These are phyloP conservation scores for Aureobasidium melanogenum DNA, from an alignment of 2,329 filamentous ascomycete species.

Conservation along the genomic window DNA sequence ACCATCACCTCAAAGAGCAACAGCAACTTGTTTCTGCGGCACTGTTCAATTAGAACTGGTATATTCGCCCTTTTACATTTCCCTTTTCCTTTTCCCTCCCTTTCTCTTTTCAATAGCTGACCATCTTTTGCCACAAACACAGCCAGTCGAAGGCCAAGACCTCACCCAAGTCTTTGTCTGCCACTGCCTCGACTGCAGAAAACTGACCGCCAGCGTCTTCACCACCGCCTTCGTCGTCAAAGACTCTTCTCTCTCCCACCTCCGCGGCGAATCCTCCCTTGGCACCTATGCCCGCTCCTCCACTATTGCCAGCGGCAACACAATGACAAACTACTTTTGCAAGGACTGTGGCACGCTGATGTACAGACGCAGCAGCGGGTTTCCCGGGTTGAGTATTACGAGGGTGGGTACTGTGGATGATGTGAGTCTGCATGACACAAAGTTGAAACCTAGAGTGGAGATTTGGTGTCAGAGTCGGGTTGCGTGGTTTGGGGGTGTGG, in stretches of 20 bases:
- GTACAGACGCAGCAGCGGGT: constrained; percentile 42
- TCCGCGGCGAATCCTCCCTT: constrained; percentile 37
- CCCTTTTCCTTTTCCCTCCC: background rate
- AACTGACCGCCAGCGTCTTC: constrained; percentile 55
- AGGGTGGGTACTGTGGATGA: constrained; percentile 56
- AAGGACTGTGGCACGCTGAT: constrained; percentile 50
- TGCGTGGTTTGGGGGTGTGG: constrained; percentile 36
- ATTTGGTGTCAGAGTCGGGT: constrained; percentile 45
- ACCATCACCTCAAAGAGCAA: constrained; percentile 28
- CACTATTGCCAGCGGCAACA: constrained; percentile 39
- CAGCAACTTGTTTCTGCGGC: constrained; percentile 52
- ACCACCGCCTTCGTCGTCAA: constrained; percentile 48
- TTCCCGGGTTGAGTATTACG: constrained; percentile 40
- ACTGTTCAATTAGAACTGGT: constrained; percentile 47
- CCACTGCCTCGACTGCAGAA: constrained; percentile 52
- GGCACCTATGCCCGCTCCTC: constrained; percentile 35
- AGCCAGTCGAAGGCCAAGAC: constrained; percentile 29
- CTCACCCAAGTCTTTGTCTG: constrained; percentile 47
- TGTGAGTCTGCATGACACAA: constrained; percentile 48
- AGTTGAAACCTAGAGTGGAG: constrained; percentile 46
- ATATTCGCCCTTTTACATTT: constrained; percentile 17
- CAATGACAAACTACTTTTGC: constrained; percentile 57
- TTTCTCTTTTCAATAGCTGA: too few species aligned
- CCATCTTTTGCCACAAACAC: too few species aligned
- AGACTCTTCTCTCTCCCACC: constrained; percentile 37